A percentile compares a stretch with the other conserved stretches of the same genome.
Evolutionary conservation across 1,284 basidiomycete genomes (phyloP).

Genomic region (Ustilago shanxiensis): DNA sequence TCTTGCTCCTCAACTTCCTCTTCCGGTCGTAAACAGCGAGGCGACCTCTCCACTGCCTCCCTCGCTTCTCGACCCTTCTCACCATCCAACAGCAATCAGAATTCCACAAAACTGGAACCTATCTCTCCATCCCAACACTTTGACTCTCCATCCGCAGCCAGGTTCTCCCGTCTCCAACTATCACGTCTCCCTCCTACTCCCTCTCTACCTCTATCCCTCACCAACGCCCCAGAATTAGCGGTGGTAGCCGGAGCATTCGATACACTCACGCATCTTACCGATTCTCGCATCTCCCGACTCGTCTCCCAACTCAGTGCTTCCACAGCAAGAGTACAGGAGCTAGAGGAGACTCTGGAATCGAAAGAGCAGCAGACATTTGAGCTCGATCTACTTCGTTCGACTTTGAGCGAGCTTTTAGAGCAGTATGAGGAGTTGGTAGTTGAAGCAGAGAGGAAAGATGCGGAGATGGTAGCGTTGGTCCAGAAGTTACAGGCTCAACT

Average conservation of each 20-base stretch:
- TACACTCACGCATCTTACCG: conserved; percentile 15
- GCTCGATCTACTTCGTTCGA: conserved; percentile 15
- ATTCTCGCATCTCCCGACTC: conserved; percentile 22
- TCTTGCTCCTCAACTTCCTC: conserved; percentile 21
- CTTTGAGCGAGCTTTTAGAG: conserved; percentile 10
- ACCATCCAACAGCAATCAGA: neutral
- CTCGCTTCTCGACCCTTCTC: neutral
- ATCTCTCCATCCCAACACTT: conserved; percentile 1
- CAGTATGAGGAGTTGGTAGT: conserved; percentile 30
- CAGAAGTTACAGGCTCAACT: conserved; percentile 7
- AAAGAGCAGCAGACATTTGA: conserved; percentile 9
- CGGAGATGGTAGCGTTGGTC: conserved; percentile 13
- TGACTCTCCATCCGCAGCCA: conserved; percentile 33
- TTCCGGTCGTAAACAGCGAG: conserved; percentile 25
- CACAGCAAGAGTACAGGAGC: conserved; percentile 18
- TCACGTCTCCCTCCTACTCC: neutral
- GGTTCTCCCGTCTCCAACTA: conserved; percentile 30
- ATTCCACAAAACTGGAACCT: neutral
- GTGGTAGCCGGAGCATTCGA: conserved; percentile 22
- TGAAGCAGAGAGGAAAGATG: conserved; percentile 29
- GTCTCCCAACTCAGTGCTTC: conserved; percentile 25
- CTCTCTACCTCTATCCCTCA: neutral
- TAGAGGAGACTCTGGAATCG: conserved; percentile 21
- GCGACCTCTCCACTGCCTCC: conserved; percentile 22
- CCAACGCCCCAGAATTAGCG: conserved; percentile 2